Conservation (phyloP, 257 asterid species). For the Capsicum chinense region DNA sequence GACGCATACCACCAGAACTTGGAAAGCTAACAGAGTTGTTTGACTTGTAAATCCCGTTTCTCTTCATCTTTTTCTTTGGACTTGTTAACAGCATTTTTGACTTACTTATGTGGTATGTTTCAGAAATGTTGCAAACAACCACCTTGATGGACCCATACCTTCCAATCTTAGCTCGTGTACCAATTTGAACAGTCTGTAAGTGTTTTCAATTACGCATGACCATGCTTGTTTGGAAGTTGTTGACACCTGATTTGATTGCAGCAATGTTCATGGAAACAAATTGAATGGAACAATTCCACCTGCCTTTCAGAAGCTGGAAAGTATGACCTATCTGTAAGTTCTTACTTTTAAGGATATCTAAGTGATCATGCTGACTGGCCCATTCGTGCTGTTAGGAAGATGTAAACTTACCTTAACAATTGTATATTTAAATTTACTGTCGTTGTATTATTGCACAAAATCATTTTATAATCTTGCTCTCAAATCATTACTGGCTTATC, state of each 20-base stretch:
- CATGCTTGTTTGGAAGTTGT: background rate
- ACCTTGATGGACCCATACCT: slow-evolving; percentile 79
- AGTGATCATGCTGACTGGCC: background rate
- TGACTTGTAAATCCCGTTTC: slow-evolving; percentile 64
- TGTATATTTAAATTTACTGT: background rate
- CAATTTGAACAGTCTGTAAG: slow-evolving; percentile 97
- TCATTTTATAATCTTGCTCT: background rate
- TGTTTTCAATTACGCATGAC: background rate
- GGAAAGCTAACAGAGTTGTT: slow-evolving; percentile 91
- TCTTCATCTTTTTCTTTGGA: background rate
- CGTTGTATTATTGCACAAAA: background rate
- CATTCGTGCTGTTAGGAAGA: background rate
- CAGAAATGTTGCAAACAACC: slow-evolving; percentile 93
- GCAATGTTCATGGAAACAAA: slow-evolving; percentile 83
- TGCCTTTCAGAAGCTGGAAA: slow-evolving; percentile 78
- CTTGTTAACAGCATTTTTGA: background rate
- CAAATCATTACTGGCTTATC: background rate
- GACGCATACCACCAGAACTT: slow-evolving; percentile 82
- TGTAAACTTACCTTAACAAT: background rate
- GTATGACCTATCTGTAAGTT: slow-evolving; percentile 96
- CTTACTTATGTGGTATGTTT: slow-evolving; percentile 28
- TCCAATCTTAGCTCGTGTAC: slow-evolving; percentile 93
- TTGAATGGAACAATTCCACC: slow-evolving; percentile 80
- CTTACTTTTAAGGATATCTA: slow-evolving; percentile 5
- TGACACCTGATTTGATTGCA: slow-evolving; percentile 38